Conservation (phyloP, 2,329 filamentous ascomycete genomes). For the Phaeoacremonium minimum region DNA sequence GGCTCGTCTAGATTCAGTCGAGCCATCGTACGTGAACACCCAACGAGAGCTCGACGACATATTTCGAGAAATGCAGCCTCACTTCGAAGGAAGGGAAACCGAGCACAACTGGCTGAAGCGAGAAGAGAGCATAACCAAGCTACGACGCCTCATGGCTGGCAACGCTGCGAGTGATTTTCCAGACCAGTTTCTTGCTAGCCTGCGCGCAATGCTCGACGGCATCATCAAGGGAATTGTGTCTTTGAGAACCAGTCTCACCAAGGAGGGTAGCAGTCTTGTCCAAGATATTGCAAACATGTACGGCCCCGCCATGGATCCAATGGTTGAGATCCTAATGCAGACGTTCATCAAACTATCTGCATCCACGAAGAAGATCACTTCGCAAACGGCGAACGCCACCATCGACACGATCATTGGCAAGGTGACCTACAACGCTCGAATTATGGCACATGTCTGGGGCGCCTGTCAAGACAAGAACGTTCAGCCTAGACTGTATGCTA, state of each 20-base stretch:
- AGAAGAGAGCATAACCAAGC: conserved; percentile 73
- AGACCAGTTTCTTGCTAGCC: conserved; percentile 62
- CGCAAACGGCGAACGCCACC: conserved; percentile 74
- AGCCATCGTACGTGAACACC: conserved; percentile 80
- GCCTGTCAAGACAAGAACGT: conserved; percentile 93
- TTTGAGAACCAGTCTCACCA: conserved; percentile 82
- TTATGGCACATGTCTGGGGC: conserved; percentile 80
- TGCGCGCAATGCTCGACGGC: conserved; percentile 76
- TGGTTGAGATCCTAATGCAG: conserved; percentile 88
- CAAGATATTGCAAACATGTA: conserved; percentile 78
- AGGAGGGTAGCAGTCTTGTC: conserved; percentile 76
- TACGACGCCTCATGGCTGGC: conserved; percentile 76
- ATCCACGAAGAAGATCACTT: conserved; percentile 87
- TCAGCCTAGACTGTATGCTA: conserved; percentile 73
- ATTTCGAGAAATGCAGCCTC: conserved; percentile 72
- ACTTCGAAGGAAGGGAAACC: conserved; percentile 83
- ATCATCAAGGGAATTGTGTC: conserved; percentile 83
- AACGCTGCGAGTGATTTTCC: conserved; percentile 78
- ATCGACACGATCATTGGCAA: conserved; percentile 78
- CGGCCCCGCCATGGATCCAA: conserved; percentile 75
- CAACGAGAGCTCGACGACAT: conserved; percentile 84
- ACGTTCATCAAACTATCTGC: conserved; percentile 85
- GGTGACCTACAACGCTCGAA: conserved; percentile 72
- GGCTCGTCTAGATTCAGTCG: conserved; percentile 62
- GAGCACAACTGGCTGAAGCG: conserved; percentile 89